A percentile compares a stretch with the other conserved stretches of the same genome.
phyloP scores from a whole-genome alignment of 371 early-diverging fungal species.

The Lichtheimia ramosa region DNA sequence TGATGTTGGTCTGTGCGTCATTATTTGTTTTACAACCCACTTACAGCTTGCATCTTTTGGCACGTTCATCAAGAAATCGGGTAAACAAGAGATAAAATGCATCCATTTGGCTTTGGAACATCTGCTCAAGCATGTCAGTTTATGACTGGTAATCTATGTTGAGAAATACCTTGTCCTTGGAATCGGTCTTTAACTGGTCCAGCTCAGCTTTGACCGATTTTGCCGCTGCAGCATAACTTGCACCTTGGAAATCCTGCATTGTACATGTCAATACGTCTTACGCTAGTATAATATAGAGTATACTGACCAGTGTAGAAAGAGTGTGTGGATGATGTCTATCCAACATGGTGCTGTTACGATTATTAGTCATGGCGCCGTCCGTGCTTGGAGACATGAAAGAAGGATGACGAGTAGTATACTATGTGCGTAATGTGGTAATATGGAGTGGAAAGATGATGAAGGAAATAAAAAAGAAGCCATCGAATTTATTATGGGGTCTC shows the following conservation, averaged over 20 bases:
- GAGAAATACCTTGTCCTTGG: slow-evolving; percentile 52
- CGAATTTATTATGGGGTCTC: too few species aligned
- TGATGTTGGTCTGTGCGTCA: not conserved
- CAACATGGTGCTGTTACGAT: too few species aligned
- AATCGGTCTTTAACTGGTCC: slow-evolving; percentile 51
- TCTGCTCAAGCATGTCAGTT: not conserved
- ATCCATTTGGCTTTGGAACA: slow-evolving; percentile 67
- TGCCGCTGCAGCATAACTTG: slow-evolving; percentile 67
- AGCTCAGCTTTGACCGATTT: slow-evolving; percentile 66
- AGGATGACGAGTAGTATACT: too few species aligned
- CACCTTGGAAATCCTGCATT: slow-evolving; percentile 60
- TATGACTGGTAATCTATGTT: not conserved
- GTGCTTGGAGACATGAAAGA: too few species aligned
- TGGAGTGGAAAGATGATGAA: too few species aligned
- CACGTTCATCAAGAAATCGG: slow-evolving; percentile 82
- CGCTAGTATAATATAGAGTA: not conserved
- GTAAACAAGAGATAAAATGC: slow-evolving; percentile 88
- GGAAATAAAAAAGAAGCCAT: too few species aligned
- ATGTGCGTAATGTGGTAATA: too few species aligned
- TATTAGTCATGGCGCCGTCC: too few species aligned
- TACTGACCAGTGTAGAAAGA: slow-evolving; percentile 56
- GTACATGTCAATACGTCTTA: not conserved
- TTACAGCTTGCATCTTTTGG: slow-evolving; percentile 83
- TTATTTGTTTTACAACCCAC: slow-evolving; percentile 19
- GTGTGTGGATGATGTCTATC: slow-evolving; percentile 61